Base-by-base conservation (phyloP, 176 grass and related monocot genomes). In the Triticum timopheevii region DNA sequence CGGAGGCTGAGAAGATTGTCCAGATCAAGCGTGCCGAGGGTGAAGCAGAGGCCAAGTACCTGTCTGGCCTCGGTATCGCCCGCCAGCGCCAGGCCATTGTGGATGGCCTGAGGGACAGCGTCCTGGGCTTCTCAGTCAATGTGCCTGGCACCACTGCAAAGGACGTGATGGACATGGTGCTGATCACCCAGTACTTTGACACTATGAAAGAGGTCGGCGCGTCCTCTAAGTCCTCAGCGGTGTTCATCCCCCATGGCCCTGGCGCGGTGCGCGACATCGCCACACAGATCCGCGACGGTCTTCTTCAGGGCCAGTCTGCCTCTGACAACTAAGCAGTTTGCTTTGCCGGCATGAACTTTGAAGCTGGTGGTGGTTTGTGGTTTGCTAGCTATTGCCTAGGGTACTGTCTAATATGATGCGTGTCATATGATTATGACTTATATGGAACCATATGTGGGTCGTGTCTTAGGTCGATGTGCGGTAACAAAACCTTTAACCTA, bases 131-230 rank as follows among this genome's bases (percentile, higher is more conserved):
- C 83, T 89, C 92, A 1, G 90, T 87, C 10, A 94, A 92, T 61
- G 95, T 97, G 38, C 95, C 95, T 0, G 95, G 95, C 17, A 97
- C 92, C 10, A 94, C 90, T 2, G 95, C 95, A 19, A 92, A 97
- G 88, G 92, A 97, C 85, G 95, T 97, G 20, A 97, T 97, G 92
- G 95, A 97, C 83, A 97, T 97, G 95, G 95, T 97, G 34, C 82
- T 97, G 64, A 91, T 97, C 71, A 97, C 95, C 4, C 92, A 94
- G 44, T 97, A 97, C 80, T 97, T 97, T 27, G 92, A 94, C 47
- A 92, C 95, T 33, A 97, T 97, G 95, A 97, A 97, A 78, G 95
- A 97, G 36, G 92, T 97, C 1, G 92, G 92, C 17, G 95, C 95
- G 4, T 59, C 81, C 1, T 94, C 92, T 49, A 97, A 94, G 84